Percentiles rank a stretch among this genome's conserved stretches.
Evolutionary conservation across 2,329 filamentous ascomycete genomes (phyloP).

Genomic region (Scedosporium minutisporum): DNA sequence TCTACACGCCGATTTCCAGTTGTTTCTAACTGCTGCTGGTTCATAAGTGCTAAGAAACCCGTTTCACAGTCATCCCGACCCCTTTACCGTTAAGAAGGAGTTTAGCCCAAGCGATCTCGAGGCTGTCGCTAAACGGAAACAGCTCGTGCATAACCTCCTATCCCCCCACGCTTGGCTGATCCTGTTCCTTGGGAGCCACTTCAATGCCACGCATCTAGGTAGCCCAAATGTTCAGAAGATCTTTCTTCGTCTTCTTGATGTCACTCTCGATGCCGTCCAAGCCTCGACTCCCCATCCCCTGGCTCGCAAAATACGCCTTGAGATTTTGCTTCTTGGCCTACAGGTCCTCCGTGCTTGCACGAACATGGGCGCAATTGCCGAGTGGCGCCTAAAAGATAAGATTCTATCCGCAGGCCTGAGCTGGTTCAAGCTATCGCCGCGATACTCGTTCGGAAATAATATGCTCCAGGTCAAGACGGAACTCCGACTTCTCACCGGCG

Average conservation of each 20-base stretch:
- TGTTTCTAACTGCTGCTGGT: not conserved
- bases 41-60: conserved; percentile 18
- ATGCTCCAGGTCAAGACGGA: conserved; percentile 90
- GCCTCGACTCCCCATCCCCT: conserved; percentile 70
- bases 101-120: conserved; percentile 84
- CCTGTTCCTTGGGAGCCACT: conserved; percentile 89
- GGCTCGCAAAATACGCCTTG: conserved; percentile 84
- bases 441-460: conserved; percentile 95
- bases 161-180: conserved; percentile 78
- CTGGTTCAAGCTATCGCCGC: conserved; percentile 78
- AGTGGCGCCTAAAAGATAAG: conserved; percentile 81
- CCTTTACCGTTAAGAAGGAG: conserved; percentile 85
- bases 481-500: conserved; percentile 68
- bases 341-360: conserved; percentile 66
- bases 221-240: conserved; percentile 72
- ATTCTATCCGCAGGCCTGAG: conserved; percentile 75
- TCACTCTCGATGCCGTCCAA: conserved; percentile 67
- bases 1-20: conserved; percentile 8
- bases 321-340: conserved; percentile 74
- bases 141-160: conserved; percentile 70
- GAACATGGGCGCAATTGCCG: conserved; percentile 50
- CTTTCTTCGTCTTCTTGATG: conserved; percentile 70
- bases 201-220: conserved; percentile 81
- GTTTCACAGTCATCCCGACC: conserved; percentile 56
- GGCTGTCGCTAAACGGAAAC: conserved; percentile 62